These are phyloP conservation scores for Starmerella sp. DNA, from an alignment of 805 yeast genomes.

Conservation along the genomic window DNA sequence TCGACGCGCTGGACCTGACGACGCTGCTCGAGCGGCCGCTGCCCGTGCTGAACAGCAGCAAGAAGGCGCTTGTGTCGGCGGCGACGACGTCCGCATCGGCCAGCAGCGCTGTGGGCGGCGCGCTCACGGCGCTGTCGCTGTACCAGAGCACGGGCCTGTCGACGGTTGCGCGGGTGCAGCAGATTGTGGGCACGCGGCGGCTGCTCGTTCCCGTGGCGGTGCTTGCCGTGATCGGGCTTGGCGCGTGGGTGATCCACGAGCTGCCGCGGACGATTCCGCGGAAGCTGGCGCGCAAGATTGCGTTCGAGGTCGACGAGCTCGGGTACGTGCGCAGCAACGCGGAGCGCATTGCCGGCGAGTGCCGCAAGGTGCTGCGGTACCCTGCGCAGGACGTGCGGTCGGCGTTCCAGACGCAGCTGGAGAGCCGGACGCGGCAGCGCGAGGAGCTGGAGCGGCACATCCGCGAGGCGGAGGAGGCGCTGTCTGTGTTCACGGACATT, in stretches of 20 bases:
- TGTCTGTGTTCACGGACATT: slow-evolving; percentile 43
- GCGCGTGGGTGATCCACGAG: slow-evolving; percentile 59
- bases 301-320: slow-evolving; percentile 45
- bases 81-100: slow-evolving; percentile 9
- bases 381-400: slow-evolving; percentile 76
- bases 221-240: slow-evolving; percentile 41
- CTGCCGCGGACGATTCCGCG: slow-evolving; percentile 83
- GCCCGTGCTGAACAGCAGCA: slow-evolving; percentile 19
- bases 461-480: slow-evolving; percentile 45
- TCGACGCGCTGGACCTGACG: slow-evolving; percentile 75
- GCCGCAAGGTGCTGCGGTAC: slow-evolving; percentile 63
- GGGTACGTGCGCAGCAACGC: slow-evolving; percentile 77
- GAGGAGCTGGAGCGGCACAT: slow-evolving; percentile 43
- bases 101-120: slow-evolving; percentile 17
- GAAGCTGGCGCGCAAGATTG: slow-evolving; percentile 64
- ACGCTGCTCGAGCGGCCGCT: slow-evolving; percentile 27
- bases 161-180: slow-evolving; percentile 36
- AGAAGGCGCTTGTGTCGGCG: slow-evolving; percentile 15
- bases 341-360: slow-evolving; percentile 67
- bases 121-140: slow-evolving; percentile 19
- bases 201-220: slow-evolving; percentile 45
- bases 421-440: slow-evolving; percentile 47
- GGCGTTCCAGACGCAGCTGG: slow-evolving; percentile 55
- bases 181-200: slow-evolving; percentile 37
- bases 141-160: slow-evolving; percentile 14